Evolutionary conservation across 2,329 filamentous ascomycete species (phyloP), one percentile per base, ranked within the genome.

Genomic region (Alternaria solani): DNA sequence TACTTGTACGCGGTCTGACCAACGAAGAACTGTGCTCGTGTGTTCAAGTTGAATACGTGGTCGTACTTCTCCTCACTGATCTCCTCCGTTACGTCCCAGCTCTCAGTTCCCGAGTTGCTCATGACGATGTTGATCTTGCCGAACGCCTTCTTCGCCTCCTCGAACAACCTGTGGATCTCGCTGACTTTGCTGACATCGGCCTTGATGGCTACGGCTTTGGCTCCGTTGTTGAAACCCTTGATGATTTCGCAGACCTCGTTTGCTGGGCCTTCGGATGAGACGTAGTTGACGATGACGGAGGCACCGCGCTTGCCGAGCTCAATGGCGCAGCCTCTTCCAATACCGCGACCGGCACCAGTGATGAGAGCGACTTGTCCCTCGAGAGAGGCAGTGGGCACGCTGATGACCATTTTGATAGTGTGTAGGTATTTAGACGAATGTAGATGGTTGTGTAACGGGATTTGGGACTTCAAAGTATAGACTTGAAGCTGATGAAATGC

Each of bases 11-110:
- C 91, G 59, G 91, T 88, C 80, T 92, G 89, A 20, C 89, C 90
- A 53, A 93, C 89, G 77, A 93, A 92, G 83, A 92, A 92, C 79
- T 92, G 89, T 47, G 88, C 89, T 8, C 88, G 82, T 7, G 88
- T 85, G 79, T 91, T 91, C 75, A 91, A 79, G 80, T 82, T 83
- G 82, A 91, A 90, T 66, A 91, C 88, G 63, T 89, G 87, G 76
- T 91, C 89, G 75, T 87, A 91, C 79, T 90, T 88, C 81, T 91
- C 88, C 75, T 88, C 86, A 5, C 87, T 83, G 59, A 91, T 88
- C 69, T 90, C 87, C 80, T 89, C 86, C 61, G 89, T 85, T 78
- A 89, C 87, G 63, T 88, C 87, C 82, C 90, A 91, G 46, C 82
- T 85, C 73, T 90, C 88, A 55, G 89, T 88, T 49, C 89, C 84